Evolutionary conservation across 164 flowering plant species (phyloP), one percentile per base, ranked within the genome.

Genomic region (Echeveria elegans): DNA sequence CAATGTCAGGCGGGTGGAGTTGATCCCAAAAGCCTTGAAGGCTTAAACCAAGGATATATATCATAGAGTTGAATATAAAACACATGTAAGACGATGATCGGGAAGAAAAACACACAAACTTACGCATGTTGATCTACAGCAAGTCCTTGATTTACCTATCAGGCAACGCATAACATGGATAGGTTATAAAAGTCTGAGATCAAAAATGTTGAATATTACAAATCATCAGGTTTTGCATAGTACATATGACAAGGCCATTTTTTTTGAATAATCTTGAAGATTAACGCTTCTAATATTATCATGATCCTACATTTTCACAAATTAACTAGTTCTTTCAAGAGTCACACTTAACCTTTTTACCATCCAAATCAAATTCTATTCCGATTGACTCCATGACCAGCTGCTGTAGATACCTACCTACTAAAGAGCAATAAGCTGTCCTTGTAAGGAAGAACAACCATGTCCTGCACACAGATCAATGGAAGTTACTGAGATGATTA

Each of bases 371-470:
- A 81, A 89, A 89, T 76, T 93, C 98, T 77, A 90, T 90, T 47
- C 98, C 98, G 64, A 90, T 82, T 66, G 98, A 93, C 76, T 93
- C 98, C 98, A 93, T 93, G 69, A 93, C 98, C 74, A 93, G 83
- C 80, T 90, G 97, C 77, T 93, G 98, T 73, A 93, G 76, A 78
- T n/a, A n/a, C n/a, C n/a, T 93, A 93, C 72, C 98, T 78, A 79
- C 98, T 93, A 75, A 93, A 89, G 45, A 93, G 77, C 71, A 93
- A 82, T 63, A 93, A 74, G n/a, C n/a, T n/a, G n/a, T n/a, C n/a
- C n/a, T n/a, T n/a, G n/a, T n/a, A n/a, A n/a, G n/a, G n/a, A n/a
- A n/a, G n/a, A n/a, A n/a, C n/a, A n/a, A n/a, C n/a, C n/a, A n/a
- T n/a, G n/a, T n/a, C n/a, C n/a, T n/a, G n/a, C 47, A 50, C 50